phyloP scores from a whole-genome alignment of 257 asterid species.

The Rehmannia glutinosa region DNA sequence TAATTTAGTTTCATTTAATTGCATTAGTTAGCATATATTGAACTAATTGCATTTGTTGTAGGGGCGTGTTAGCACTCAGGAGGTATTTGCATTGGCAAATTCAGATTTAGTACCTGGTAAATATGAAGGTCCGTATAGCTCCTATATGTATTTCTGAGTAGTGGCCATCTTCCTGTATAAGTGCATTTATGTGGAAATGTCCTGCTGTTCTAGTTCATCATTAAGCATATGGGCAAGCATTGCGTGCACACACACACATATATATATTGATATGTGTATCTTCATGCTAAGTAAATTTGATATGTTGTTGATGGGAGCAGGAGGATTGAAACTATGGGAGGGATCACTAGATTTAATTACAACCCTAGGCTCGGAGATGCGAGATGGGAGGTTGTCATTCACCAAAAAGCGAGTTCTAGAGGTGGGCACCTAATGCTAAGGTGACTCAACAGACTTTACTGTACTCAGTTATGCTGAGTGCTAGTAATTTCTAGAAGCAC shows the following conservation, averaged over 20 bases:
- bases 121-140: slow-evolving; percentile 68
- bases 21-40: neutral
- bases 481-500: too few relatives aligned
- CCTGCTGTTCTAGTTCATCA: too few relatives aligned
- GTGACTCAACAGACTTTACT: slow-evolving; percentile 32
- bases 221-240: too few relatives aligned
- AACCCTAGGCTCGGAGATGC: slow-evolving; percentile 55
- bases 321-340: slow-evolving; percentile 97
- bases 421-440: slow-evolving; percentile 64
- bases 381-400: slow-evolving; percentile 51
- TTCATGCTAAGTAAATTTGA: neutral
- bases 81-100: slow-evolving; percentile 71
- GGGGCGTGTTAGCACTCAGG: slow-evolving; percentile 94
- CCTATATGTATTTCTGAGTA: neutral
- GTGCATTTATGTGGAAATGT: neutral
- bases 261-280: neutral
- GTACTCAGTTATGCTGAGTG: too few relatives aligned
- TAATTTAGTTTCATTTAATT: too few relatives aligned
- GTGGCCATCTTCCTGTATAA: neutral
- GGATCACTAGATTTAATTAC: slow-evolving; percentile 79
- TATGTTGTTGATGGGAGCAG: slow-evolving; percentile 34
- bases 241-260: too few relatives aligned
- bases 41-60: slow-evolving; percentile 25
- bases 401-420: slow-evolving; percentile 77
- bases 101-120: slow-evolving; percentile 95